A percentile compares a stretch with the other conserved stretches of the same genome.
Conservation (phyloP, 768 basidiomycete species). For the Termitomyces sp. region DNA sequence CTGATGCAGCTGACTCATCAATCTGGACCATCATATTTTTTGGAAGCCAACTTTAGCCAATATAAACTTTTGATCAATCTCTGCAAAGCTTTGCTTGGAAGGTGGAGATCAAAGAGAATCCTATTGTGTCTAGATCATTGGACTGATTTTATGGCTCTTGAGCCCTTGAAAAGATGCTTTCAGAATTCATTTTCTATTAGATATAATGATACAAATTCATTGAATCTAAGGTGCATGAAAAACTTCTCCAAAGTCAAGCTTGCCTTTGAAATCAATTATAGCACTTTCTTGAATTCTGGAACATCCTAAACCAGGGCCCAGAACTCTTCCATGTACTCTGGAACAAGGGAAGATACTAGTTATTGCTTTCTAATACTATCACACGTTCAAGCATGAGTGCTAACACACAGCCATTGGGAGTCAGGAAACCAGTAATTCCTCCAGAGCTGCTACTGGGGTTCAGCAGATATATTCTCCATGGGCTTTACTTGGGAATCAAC, state of each 20-base stretch:
- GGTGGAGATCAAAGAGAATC: neutral
- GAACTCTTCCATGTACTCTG: slow-evolving; percentile 62
- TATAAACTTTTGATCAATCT: no score
- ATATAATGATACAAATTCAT: neutral
- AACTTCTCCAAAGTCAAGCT: neutral
- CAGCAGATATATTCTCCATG: slow-evolving; percentile 75
- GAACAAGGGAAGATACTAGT: slow-evolving; percentile 78
- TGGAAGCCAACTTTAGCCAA: no score
- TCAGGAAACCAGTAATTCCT: slow-evolving; percentile 88
- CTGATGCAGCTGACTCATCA: no score
- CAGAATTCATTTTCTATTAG: neutral
- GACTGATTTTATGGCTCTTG: neutral
- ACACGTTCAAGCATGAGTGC: slow-evolving; percentile 97
- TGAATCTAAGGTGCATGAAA: neutral
- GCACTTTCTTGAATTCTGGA: slow-evolving; percentile 88
- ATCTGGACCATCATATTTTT: no score
- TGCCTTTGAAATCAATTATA: slow-evolving; percentile 26
- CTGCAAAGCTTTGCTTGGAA: no score
- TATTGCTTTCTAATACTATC: slow-evolving; percentile 79
- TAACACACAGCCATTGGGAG: slow-evolving; percentile 83
- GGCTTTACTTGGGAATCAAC: slow-evolving; percentile 67
- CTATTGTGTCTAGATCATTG: neutral
- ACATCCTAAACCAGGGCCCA: slow-evolving; percentile 94
- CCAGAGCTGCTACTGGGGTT: slow-evolving; percentile 86
- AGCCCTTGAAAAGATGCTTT: neutral